Evolutionary conservation across 2,329 filamentous ascomycete genomes (phyloP).

Genomic region (Alternaria ventricosa): DNA sequence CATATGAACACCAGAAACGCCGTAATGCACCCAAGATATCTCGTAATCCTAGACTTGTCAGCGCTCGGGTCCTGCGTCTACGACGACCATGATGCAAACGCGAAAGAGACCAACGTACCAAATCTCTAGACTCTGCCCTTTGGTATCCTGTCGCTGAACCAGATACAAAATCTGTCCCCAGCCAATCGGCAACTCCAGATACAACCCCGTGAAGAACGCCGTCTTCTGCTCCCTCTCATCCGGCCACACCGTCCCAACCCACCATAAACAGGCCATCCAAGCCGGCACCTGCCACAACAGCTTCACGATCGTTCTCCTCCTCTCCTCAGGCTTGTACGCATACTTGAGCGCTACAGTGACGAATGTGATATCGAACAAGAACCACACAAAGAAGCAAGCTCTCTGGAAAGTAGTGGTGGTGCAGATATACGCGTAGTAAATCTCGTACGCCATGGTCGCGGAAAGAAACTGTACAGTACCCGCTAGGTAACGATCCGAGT

Average conservation of each 20-base stretch:
- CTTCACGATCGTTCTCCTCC: slow-evolving; percentile 28
- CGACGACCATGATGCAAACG: neutral
- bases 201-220: slow-evolving; percentile 50
- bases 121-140: slow-evolving; percentile 50
- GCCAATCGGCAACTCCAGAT: slow-evolving; percentile 49
- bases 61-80: neutral
- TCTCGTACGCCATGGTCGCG: slow-evolving; percentile 49
- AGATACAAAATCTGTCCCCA: slow-evolving; percentile 46
- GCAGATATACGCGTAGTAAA: slow-evolving; percentile 49
- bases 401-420: slow-evolving; percentile 45
- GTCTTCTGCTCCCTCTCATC: slow-evolving; percentile 51
- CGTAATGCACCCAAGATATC: slow-evolving; percentile 49
- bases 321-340: slow-evolving; percentile 33
- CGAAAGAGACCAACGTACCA: slow-evolving; percentile 36
- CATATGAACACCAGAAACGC: slow-evolving; percentile 50
- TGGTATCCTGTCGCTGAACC: slow-evolving; percentile 39
- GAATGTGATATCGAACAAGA: slow-evolving; percentile 47
- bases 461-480: slow-evolving; percentile 41
- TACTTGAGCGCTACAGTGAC: slow-evolving; percentile 40
- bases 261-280: slow-evolving; percentile 40
- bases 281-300: slow-evolving; percentile 35
- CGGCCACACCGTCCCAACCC: slow-evolving; percentile 37
- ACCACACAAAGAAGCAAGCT: slow-evolving; percentile 48
- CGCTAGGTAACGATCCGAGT: slow-evolving; percentile 43
- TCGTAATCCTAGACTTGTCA: slow-evolving; percentile 40